Conservation (phyloP, 148 eudicot genomes). For the Polygonum maritimum region DNA sequence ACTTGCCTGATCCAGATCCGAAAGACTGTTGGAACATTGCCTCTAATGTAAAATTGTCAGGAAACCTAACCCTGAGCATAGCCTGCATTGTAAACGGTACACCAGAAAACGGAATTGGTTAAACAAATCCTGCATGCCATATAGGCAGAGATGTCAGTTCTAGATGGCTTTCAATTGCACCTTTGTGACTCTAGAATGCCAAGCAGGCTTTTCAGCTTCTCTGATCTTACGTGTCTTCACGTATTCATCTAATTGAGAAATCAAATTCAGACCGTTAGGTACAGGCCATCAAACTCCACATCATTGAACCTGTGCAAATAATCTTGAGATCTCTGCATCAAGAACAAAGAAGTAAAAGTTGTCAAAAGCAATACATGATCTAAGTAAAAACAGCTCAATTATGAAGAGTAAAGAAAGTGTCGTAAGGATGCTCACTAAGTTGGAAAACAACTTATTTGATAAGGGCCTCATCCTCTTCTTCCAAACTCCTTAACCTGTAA, state of each 20-base stretch:
- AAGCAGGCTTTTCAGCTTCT: conserved; percentile 78
- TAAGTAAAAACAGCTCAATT: background rate
- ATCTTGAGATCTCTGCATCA: conserved; percentile 46
- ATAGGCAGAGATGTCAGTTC: background rate
- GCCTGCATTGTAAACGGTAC: conserved; percentile 41
- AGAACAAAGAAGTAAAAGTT: background rate
- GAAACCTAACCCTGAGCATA: conserved; percentile 65
- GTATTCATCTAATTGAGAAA: conserved; percentile 41
- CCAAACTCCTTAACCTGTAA: too few relatives aligned
- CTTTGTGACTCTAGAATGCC: conserved; percentile 56
- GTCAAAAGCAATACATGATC: background rate
- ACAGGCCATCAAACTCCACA: conserved; percentile 45
- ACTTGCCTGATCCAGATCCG: too few relatives aligned
- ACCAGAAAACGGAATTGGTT: conserved; percentile 4
- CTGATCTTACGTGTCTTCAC: conserved; percentile 75
- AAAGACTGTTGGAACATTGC: conserved; percentile 70
- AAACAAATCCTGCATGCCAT: background rate
- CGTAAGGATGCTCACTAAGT: conserved; percentile 26
- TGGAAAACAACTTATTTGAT: too few relatives aligned
- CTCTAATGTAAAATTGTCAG: conserved; percentile 71
- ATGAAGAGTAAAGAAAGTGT: background rate
- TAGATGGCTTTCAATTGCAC: conserved; percentile 14
- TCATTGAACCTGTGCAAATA: conserved; percentile 49
- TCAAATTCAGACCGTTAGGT: background rate
- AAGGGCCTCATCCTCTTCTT: too few relatives aligned